A percentile compares a stretch with the other conserved stretches of the same genome.
phyloP scores from a whole-genome alignment of 169 alveolate species.

The Babesia ovata region DNA sequence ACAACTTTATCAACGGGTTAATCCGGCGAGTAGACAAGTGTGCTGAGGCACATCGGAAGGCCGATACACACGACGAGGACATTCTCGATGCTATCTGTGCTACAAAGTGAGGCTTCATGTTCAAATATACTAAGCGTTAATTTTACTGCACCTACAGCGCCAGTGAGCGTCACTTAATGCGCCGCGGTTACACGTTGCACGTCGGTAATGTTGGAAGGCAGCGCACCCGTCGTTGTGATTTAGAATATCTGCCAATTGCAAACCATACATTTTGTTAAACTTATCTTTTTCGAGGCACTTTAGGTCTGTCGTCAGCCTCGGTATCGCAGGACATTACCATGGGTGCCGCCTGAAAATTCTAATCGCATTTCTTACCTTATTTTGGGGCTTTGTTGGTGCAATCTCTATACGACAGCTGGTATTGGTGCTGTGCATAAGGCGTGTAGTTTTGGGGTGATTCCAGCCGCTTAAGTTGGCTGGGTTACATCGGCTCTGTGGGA shows the following conservation, averaged over 20 bases:
- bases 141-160: neutral
- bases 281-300: neutral
- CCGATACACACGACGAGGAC: constrained; percentile 11
- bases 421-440: too few species aligned
- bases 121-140: neutral
- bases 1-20: constrained; percentile 32
- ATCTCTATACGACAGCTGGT: too few species aligned
- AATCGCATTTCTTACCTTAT: too few species aligned
- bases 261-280: neutral
- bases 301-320: too few species aligned
- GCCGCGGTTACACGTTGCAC: constrained; percentile 7
- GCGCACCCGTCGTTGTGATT: neutral
- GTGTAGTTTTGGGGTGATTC: too few species aligned
- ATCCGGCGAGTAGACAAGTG: constrained; percentile 48
- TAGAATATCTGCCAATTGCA: neutral
- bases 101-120: neutral
- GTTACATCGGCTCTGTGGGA: too few species aligned
- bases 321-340: too few species aligned
- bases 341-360: too few species aligned
- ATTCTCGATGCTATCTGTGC: constrained; percentile 13
- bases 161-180: neutral
- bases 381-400: too few species aligned
- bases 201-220: neutral
- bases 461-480: too few species aligned
- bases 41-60: constrained; percentile 39